Evolutionary conservation across 257 asterid species (phyloP).

Genomic region (Solanum ossicruentum): DNA sequence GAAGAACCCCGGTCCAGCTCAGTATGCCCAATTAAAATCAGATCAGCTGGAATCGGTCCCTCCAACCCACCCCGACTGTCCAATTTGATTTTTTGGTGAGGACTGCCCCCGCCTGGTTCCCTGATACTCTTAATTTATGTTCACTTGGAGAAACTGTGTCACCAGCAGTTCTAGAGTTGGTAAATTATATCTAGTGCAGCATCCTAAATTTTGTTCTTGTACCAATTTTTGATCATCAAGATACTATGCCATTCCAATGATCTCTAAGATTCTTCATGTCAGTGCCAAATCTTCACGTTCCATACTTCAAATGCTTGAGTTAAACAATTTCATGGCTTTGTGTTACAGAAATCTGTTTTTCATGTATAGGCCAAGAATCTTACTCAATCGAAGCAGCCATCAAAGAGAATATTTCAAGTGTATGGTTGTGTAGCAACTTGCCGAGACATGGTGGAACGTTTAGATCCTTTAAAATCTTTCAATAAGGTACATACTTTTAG

Average conservation of each 20-base stretch:
- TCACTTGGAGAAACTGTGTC: neutral
- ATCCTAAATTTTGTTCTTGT: neutral
- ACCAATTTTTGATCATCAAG: neutral
- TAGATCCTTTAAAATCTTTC: constrained; percentile 43
- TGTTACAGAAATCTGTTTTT: neutral
- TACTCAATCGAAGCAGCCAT: constrained; percentile 21
- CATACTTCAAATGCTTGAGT: neutral
- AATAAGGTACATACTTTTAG: constrained; percentile 45
- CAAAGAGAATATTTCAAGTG: constrained; percentile 62
- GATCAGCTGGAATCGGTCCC: neutral
- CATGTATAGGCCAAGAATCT: constrained; percentile 38
- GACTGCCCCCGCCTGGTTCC: neutral
- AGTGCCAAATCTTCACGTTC: neutral
- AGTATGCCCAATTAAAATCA: neutral
- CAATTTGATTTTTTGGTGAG: neutral
- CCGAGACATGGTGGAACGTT: constrained; percentile 76
- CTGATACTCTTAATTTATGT: neutral
- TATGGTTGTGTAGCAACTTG: constrained; percentile 77
- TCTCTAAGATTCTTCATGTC: neutral
- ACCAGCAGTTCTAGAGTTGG: neutral
- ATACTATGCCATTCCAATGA: neutral
- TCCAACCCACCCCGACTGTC: neutral
- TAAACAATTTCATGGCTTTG: neutral
- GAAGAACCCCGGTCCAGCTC: neutral
- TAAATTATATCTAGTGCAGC: neutral